Evolutionary conservation across 192 early-diverging fungal species (phyloP).

Genomic region (Oehlia diaphana): DNA sequence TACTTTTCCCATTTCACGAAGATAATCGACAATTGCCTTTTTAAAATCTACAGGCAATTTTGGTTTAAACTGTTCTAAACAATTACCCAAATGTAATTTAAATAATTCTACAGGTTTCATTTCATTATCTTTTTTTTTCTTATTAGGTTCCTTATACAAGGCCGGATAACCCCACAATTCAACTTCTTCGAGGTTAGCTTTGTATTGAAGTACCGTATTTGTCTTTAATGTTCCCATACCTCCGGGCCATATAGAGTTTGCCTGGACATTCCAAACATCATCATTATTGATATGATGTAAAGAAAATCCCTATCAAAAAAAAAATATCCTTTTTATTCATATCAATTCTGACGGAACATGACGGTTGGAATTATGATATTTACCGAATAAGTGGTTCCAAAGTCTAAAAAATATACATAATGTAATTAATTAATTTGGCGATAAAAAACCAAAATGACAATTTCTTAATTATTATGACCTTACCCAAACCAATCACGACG

Average conservation of each 20-base stretch:
- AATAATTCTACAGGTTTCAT: not conserved
- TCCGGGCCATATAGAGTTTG: not conserved
- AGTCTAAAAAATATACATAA: not conserved
- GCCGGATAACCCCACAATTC: not conserved
- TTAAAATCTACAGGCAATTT: not conserved
- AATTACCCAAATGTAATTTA: conserved; percentile 1
- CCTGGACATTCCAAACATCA: not conserved
- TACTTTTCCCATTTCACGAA: not conserved
- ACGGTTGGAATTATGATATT: too few relatives aligned
- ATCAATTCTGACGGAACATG: too few relatives aligned
- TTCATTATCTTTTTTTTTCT: not conserved
- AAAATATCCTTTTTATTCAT: too few relatives aligned
- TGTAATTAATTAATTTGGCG: not conserved
- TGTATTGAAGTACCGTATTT: not conserved
- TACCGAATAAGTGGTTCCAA: conserved; percentile 5
- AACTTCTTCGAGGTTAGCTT: not conserved
- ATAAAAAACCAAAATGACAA: too few relatives aligned
- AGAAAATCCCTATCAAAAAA: too few relatives aligned
- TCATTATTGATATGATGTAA: too few relatives aligned
- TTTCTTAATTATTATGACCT: not conserved
- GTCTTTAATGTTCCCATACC: not conserved
- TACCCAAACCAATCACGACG: too few relatives aligned
- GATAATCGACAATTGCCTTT: not conserved
- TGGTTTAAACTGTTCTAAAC: not conserved
- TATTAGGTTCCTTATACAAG: too few relatives aligned